A percentile compares a stretch with the other conserved stretches of the same genome.
Conservation (phyloP, 176 grass and related monocot species). For the Carex parvula region DNA sequence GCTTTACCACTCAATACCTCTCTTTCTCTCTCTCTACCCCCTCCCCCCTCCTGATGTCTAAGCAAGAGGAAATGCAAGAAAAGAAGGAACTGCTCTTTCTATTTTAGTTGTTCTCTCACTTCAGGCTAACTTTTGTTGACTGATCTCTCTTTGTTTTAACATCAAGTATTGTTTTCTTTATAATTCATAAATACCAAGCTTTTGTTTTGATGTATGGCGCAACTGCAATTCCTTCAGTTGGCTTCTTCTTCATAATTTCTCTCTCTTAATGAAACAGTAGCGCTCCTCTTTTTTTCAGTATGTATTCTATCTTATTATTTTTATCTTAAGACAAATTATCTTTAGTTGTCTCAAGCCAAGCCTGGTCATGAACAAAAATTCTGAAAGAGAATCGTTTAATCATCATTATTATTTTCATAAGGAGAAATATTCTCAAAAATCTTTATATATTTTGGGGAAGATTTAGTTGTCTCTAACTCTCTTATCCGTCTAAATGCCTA, state of each 20-base stretch:
- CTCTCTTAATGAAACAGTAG: not conserved
- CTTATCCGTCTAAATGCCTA: not conserved
- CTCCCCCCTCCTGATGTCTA: not conserved
- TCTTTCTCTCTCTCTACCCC: not conserved
- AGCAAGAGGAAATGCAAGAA: constrained; percentile 17
- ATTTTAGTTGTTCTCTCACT: not conserved
- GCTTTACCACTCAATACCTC: not conserved
- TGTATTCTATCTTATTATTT: not conserved
- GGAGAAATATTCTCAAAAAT: not conserved
- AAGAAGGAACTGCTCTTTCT: constrained; percentile 18
- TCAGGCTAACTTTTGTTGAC: not conserved
- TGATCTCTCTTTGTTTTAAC: not conserved
- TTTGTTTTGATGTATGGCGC: not conserved
- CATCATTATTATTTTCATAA: not conserved
- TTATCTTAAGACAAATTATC: not conserved
- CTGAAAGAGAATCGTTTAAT: not conserved
- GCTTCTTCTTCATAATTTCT: not conserved
- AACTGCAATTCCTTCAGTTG: not conserved
- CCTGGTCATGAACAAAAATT: not conserved
- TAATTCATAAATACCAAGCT: not conserved
- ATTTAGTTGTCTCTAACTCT: not conserved
- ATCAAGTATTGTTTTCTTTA: not conserved
- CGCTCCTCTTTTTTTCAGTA: not conserved
- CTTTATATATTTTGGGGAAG: not conserved
- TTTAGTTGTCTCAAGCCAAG: not conserved